Conservation (phyloP, 2,329 filamentous ascomycete genomes). For the Pleurostoma richardsiae region DNA sequence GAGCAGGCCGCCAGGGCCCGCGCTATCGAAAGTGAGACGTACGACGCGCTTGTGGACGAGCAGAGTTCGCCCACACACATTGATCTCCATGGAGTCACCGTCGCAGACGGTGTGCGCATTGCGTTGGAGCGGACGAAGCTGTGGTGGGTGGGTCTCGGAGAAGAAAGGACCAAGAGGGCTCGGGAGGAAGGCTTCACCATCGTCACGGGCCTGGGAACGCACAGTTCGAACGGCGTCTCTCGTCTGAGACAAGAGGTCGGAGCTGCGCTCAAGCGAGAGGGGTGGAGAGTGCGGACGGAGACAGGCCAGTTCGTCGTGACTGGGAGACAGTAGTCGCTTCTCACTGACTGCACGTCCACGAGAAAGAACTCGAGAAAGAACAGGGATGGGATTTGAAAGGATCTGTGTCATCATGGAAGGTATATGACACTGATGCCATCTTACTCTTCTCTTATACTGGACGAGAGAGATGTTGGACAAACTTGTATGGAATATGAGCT, state of each 20-base stretch:
- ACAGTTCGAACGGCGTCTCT: conserved; percentile 72
- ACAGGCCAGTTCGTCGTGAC: conserved; percentile 67
- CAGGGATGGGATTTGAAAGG: too few relatives aligned
- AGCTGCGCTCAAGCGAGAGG: conserved; percentile 67
- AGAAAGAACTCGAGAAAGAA: too few relatives aligned
- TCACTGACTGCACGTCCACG: too few relatives aligned
- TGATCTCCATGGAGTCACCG: conserved; percentile 80
- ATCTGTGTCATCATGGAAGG: too few relatives aligned
- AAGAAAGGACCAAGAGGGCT: conserved; percentile 48
- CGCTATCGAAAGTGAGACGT: conserved; percentile 57
- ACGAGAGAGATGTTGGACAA: too few relatives aligned
- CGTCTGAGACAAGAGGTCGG: conserved; percentile 76
- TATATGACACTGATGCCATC: too few relatives aligned
- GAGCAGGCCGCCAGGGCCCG: conserved; percentile 56
- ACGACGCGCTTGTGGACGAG: conserved; percentile 62
- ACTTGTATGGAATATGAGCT: too few relatives aligned
- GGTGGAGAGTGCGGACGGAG: conserved; percentile 75
- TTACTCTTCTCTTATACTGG: too few relatives aligned
- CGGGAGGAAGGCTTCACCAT: conserved; percentile 59
- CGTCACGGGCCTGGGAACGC: conserved; percentile 75
- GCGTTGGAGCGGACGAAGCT: conserved; percentile 57
- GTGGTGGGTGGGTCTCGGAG: conserved; percentile 76
- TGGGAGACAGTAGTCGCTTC: conserved; percentile 35
- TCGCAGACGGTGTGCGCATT: conserved; percentile 77
- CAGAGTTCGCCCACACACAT: conserved; percentile 59